These are phyloP conservation scores for Yarrowia sp. DNA, from an alignment of 805 yeast genomes.

Conservation along the genomic window DNA sequence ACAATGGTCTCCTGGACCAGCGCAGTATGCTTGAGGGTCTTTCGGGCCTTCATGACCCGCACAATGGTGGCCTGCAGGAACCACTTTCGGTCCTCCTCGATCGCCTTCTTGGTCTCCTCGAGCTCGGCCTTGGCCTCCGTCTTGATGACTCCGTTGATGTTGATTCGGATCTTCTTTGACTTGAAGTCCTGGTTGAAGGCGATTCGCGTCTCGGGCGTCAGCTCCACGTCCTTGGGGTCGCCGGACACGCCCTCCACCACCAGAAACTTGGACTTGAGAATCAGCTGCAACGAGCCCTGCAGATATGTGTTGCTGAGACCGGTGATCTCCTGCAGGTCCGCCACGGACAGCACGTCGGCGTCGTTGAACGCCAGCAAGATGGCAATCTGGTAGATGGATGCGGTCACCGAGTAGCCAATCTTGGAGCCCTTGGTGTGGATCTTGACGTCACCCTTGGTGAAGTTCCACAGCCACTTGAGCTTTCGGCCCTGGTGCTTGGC, in stretches of 20 bases:
- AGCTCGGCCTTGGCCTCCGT: slow-evolving; percentile 71
- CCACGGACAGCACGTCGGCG: slow-evolving; percentile 62
- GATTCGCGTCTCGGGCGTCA: slow-evolving; percentile 60
- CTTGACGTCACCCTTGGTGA: slow-evolving; percentile 88
- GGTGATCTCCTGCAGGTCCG: slow-evolving; percentile 69
- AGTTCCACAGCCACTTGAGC: slow-evolving; percentile 94
- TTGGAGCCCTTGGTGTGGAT: slow-evolving; percentile 87
- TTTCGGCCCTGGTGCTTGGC: slow-evolving; percentile 84
- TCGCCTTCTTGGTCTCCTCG: slow-evolving; percentile 77
- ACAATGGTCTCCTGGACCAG: slow-evolving; percentile 87
- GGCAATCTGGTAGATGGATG: slow-evolving; percentile 85
- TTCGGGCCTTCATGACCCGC: slow-evolving; percentile 94
- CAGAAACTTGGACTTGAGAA: slow-evolving; percentile 78
- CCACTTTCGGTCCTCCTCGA: slow-evolving; percentile 84
- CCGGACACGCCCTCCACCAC: slow-evolving; percentile 67
- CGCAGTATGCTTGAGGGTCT: slow-evolving; percentile 75
- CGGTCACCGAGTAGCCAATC: slow-evolving; percentile 61
- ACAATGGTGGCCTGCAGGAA: slow-evolving; percentile 93
- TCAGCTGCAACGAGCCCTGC: slow-evolving; percentile 78
- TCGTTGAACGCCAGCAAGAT: slow-evolving; percentile 85
- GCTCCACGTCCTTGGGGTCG: slow-evolving; percentile 31
- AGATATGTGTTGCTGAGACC: slow-evolving; percentile 70
- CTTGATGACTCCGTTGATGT: slow-evolving; percentile 65
- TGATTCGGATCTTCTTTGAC: slow-evolving; percentile 82
- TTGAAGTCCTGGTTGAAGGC: slow-evolving; percentile 82